Percentiles rank a stretch among this genome's conserved stretches.
Evolutionary conservation across 331 rosid genomes (phyloP).

Genomic region (Erythrophleum ivorense): DNA sequence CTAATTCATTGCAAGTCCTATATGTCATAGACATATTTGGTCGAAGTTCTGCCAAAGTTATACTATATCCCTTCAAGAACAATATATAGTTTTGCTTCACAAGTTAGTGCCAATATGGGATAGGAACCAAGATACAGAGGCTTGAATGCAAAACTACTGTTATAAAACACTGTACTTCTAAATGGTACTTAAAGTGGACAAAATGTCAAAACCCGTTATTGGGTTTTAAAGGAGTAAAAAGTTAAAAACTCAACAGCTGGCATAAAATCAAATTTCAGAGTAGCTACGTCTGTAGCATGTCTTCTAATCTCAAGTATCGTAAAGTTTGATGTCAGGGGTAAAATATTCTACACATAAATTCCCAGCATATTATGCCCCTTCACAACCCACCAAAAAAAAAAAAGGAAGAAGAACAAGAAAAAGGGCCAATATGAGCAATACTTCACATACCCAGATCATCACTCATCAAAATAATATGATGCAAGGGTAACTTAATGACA

Average conservation of each 20-base stretch:
- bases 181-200: background rate
- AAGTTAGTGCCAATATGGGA: background rate
- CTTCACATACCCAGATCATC: background rate
- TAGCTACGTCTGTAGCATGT: no score
- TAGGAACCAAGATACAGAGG: background rate
- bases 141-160: background rate
- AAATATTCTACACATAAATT: background rate
- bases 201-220: background rate
- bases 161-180: background rate
- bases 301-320: background rate
- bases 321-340: background rate
- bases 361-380: background rate
- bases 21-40: background rate
- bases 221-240: background rate
- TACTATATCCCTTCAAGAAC: slow-evolving; percentile 8
- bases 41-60: background rate
- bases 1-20: background rate
- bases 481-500: background rate
- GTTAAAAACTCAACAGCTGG: no score
- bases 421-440: background rate
- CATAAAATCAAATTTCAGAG: no score
- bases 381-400: no score
- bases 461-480: background rate
- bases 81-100: background rate
- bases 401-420: background rate